Conservation (phyloP, 352 stramenopile genomes). For the Phytophthora pini region DNA sequence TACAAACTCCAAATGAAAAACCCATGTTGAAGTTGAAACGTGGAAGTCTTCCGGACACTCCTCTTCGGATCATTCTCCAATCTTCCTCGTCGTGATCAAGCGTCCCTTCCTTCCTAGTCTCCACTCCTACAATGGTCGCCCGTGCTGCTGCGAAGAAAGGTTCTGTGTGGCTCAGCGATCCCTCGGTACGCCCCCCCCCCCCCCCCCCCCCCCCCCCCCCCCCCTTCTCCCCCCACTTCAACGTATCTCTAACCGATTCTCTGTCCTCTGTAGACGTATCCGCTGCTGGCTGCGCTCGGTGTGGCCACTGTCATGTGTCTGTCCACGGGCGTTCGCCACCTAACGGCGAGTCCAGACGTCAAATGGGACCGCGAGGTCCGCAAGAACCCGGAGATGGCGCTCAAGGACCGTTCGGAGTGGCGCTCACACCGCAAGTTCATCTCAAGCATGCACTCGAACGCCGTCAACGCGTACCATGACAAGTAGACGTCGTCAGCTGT, state of each 20-base stretch:
- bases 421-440: slow-evolving; percentile 58
- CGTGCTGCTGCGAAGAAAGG: slow-evolving; percentile 46
- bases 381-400: slow-evolving; percentile 59
- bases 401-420: slow-evolving; percentile 50
- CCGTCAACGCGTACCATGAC: slow-evolving; percentile 48
- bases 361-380: slow-evolving; percentile 67
- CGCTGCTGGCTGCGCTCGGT: slow-evolving; percentile 49
- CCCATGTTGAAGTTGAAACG: slow-evolving; percentile 29
- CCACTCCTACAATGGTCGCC: slow-evolving; percentile 36
- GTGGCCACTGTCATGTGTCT: slow-evolving; percentile 49
- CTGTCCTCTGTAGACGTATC: slow-evolving; percentile 47
- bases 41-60: slow-evolving; percentile 7
- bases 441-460: slow-evolving; percentile 49
- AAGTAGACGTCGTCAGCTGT: slow-evolving; percentile 14
- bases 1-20: slow-evolving; percentile 24
- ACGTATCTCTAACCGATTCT: neutral
- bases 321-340: slow-evolving; percentile 50
- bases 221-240: neutral
- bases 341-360: slow-evolving; percentile 63
- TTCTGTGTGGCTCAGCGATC: slow-evolving; percentile 52
- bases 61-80: slow-evolving; percentile 25
- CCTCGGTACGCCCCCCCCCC: slow-evolving; percentile 41
- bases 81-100: slow-evolving; percentile 19
- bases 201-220: neutral
- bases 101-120: neutral